Base-by-base conservation (phyloP, 2,329 filamentous ascomycete species). In the Fusarium aywerte region DNA sequence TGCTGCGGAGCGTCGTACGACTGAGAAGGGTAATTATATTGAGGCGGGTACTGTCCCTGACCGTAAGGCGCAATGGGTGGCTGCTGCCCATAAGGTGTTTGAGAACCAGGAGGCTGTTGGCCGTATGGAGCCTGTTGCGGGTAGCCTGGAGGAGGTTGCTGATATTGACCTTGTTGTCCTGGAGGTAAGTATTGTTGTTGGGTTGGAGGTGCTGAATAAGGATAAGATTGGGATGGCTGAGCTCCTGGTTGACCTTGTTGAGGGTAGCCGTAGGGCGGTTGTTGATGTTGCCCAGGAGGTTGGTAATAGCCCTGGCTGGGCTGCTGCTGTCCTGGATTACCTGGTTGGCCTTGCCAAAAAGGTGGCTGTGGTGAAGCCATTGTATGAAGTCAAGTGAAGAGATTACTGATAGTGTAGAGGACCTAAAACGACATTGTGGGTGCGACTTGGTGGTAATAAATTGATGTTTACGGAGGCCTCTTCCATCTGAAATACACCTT, bases 351-450 rank as follows among this genome's bases (percentile, higher is more conserved):
- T 21, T 71, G 70, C 45, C 66, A 67, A 47, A 68, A 73, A 13
- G 71, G 69, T 4, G 64, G 67, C 35, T 73, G 70, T 36, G 55
- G 60, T 36, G 59, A 58, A 47, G 55, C 48, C 59, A 62, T 62
- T 1, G 2, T n/a, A 15, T 4, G 13, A 15, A 4, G n/a, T n/a
- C n/a, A n/a, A n/a, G n/a, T n/a, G n/a, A n/a, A n/a, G n/a, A n/a
- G n/a, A n/a, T n/a, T n/a, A n/a, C n/a, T n/a, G n/a, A n/a, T n/a
- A n/a, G n/a, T n/a, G n/a, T n/a, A n/a, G n/a, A n/a, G n/a, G n/a
- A n/a, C n/a, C n/a, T n/a, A n/a, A n/a, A n/a, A n/a, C n/a, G n/a
- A n/a, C n/a, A n/a, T n/a, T n/a, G n/a, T n/a, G n/a, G n/a, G 31
- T 20, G 31, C 16, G 3, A 11, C 11, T n/a, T 9, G 4, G 18